Evolutionary conservation across 805 yeast genomes (phyloP).

Genomic region (Candida fluviatilis): DNA sequence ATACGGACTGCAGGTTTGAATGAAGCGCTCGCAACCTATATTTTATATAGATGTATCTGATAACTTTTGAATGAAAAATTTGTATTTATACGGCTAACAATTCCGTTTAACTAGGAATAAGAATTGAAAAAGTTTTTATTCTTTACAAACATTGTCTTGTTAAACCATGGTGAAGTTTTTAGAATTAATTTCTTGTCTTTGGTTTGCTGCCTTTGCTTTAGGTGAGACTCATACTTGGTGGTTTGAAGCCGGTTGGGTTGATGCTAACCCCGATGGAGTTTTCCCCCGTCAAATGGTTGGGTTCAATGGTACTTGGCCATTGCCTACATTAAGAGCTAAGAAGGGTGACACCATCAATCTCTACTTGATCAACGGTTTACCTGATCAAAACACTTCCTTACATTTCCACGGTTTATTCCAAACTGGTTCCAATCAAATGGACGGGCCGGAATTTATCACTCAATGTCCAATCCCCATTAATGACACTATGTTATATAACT

Average conservation of each 20-base stretch:
- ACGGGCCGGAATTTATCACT: slow-evolving; percentile 83
- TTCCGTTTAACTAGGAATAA: background rate
- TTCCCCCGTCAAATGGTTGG: slow-evolving; percentile 56
- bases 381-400: slow-evolving; percentile 63
- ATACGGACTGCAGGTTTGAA: too few species aligned
- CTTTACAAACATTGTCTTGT: background rate
- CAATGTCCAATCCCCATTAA: slow-evolving; percentile 93
- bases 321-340: slow-evolving; percentile 76
- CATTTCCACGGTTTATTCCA: slow-evolving; percentile 96
- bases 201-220: slow-evolving; percentile 9
- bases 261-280: slow-evolving; percentile 66
- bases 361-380: slow-evolving; percentile 72
- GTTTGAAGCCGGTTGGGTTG: slow-evolving; percentile 64
- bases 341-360: slow-evolving; percentile 77
- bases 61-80: background rate
- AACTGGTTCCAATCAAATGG: slow-evolving; percentile 72
- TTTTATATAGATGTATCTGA: slow-evolving; percentile 1
- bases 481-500: slow-evolving; percentile 73
- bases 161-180: slow-evolving; percentile 10
- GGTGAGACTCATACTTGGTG: slow-evolving; percentile 58
- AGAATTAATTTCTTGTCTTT: slow-evolving; percentile 10
- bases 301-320: slow-evolving; percentile 73
- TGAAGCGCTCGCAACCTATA: background rate
- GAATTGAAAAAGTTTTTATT: background rate
- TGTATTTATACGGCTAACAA: slow-evolving; percentile 1